These are phyloP conservation scores for Picochlorum sp. DNA, from an alignment of 139 green algal genomes.

Conservation along the genomic window DNA sequence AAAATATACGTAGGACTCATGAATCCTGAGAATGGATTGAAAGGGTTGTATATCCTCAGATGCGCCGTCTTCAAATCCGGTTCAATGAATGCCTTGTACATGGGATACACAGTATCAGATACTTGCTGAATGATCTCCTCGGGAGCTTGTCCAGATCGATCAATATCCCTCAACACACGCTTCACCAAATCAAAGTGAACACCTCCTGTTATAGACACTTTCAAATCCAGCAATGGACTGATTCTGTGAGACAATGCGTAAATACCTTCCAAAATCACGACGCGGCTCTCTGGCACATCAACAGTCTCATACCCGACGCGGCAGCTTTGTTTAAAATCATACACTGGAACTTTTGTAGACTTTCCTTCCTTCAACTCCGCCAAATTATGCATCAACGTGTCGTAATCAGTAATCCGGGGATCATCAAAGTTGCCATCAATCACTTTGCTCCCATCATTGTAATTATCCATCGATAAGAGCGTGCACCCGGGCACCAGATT, in stretches of 20 bases:
- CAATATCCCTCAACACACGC: slow-evolving; percentile 91
- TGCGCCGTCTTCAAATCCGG: slow-evolving; percentile 87
- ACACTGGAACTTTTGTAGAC: slow-evolving; percentile 76
- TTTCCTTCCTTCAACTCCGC: slow-evolving; percentile 62
- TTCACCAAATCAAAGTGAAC: slow-evolving; percentile 99
- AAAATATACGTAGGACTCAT: slow-evolving; percentile 93
- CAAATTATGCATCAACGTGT: slow-evolving; percentile 83
- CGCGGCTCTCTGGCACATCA: slow-evolving; percentile 46
- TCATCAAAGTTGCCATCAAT: slow-evolving; percentile 93
- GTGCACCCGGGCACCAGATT: slow-evolving; percentile 77
- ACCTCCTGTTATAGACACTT: slow-evolving; percentile 82
- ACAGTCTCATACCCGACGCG: slow-evolving; percentile 68
- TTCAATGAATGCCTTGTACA: slow-evolving; percentile 99
- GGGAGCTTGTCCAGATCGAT: slow-evolving; percentile 74
- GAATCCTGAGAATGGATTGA: slow-evolving; percentile 96
- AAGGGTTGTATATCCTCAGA: slow-evolving; percentile 87
- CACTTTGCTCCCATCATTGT: slow-evolving; percentile 87
- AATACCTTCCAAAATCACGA: slow-evolving; percentile 95
- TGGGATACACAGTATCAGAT: slow-evolving; percentile 88
- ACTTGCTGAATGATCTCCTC: slow-evolving; percentile 95
- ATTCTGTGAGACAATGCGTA: slow-evolving; percentile 77
- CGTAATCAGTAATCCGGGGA: slow-evolving; percentile 91
- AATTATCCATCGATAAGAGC: slow-evolving; percentile 94
- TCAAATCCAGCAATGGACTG: slow-evolving; percentile 68
- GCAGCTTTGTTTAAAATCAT: slow-evolving; percentile 85